Conservation (phyloP, 192 early-diverging fungal genomes). For the Coemansia sp. region DNA sequence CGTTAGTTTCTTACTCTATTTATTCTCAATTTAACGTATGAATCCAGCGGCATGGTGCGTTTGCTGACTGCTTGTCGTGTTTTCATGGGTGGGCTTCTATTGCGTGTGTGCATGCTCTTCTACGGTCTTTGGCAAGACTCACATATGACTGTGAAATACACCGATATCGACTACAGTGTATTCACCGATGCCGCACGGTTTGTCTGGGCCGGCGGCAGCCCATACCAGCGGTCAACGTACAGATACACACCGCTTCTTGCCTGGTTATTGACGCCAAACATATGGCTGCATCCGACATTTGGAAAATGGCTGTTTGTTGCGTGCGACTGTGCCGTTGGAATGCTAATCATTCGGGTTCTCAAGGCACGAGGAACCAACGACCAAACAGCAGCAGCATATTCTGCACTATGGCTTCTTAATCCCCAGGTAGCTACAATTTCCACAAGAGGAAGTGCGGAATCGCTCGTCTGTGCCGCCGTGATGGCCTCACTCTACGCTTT, state of each 20-base stretch:
- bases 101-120: slow-evolving; percentile 68
- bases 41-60: neutral
- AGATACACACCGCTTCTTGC: slow-evolving; percentile 97
- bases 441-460: slow-evolving; percentile 92
- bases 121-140: slow-evolving; percentile 92
- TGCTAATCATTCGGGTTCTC: slow-evolving; percentile 55
- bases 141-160: slow-evolving; percentile 91
- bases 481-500: slow-evolving; percentile 74
- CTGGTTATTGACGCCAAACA: slow-evolving; percentile 82
- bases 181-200: slow-evolving; percentile 91
- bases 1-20: neutral
- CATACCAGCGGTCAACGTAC: slow-evolving; percentile 91
- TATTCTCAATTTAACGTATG: neutral
- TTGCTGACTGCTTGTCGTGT: slow-evolving; percentile 40
- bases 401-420: slow-evolving; percentile 86
- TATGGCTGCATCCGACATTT: slow-evolving; percentile 68
- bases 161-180: slow-evolving; percentile 97
- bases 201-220: slow-evolving; percentile 70
- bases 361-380: slow-evolving; percentile 60
- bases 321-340: slow-evolving; percentile 78
- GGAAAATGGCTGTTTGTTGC: slow-evolving; percentile 93
- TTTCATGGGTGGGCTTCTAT: slow-evolving; percentile 40
- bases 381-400: slow-evolving; percentile 53
- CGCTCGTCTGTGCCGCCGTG: slow-evolving; percentile 76
- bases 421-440: slow-evolving; percentile 97